Base-by-base conservation (phyloP, 2,329 filamentous ascomycete genomes). In the Aureobasidium uvarum region DNA sequence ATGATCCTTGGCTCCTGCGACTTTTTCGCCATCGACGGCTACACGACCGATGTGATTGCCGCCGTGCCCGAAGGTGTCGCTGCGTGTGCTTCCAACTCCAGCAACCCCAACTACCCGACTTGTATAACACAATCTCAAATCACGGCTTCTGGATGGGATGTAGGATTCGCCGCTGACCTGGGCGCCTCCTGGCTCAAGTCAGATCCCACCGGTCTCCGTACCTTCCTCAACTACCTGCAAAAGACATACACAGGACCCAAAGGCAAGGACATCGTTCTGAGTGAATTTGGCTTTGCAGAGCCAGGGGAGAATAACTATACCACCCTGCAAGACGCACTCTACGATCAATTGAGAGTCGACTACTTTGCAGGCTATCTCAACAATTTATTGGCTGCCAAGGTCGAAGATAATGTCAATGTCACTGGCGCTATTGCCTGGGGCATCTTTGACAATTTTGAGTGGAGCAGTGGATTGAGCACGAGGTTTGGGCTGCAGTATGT, bases 1-100 rank as follows among this genome's bases (percentile, higher is more conserved):
- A 50, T 50, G 46, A 50, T 50, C 7, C 46, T 50, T 50, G 55
- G 55, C 14, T 71, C 73, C 2, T 68, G 68, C 20, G 75, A 77
- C 66, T 72, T 76, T 64, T 77, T 74, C 66, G 75, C 74, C 25
- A 72, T 75, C 65, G 85, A 88, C 45, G 82, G 85, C 14, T 83
- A 88, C 31, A 86, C 84, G 71, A 84, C 88, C 46, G 46, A 50
- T 1, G 79, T 81, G 25, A 71, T 85, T 14, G 83, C 90, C 20
- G 77, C 81, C 18, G 69, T 72, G 0, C 76, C 90, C 10, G 78
- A 79, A 31, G 74, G 46, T 5, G 11, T n/a, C 16, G 43, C 75
- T 18, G 75, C 74, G 7, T 82, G 80, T 68, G 73, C 73, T 0
- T 72, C 71, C 16, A 80, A 81, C 70, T 71, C 72, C 39, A 76